phyloP scores from a whole-genome alignment of 441 rosid genomes.

The Gossypium lobatum region DNA sequence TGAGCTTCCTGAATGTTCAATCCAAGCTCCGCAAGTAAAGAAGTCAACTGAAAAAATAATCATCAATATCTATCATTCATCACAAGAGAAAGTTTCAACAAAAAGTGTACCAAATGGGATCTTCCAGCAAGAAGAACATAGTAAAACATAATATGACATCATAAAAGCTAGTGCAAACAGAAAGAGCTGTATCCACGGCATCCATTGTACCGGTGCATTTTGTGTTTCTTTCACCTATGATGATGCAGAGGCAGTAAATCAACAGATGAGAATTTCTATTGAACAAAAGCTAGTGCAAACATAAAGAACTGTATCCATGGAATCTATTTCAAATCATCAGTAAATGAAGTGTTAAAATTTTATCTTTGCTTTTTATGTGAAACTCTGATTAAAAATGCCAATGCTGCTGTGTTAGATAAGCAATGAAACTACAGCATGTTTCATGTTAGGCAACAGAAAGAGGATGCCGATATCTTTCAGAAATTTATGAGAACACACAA shows the following conservation, averaged over 20 bases:
- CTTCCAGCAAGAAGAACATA: neutral
- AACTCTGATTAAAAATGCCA: neutral
- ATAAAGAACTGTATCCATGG: neutral
- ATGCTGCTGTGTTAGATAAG: neutral
- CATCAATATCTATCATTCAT: constrained; percentile 16
- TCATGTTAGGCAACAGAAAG: neutral
- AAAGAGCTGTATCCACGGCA: too few relatives aligned
- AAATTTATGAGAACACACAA: neutral
- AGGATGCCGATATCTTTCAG: neutral
- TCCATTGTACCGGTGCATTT: too few relatives aligned
- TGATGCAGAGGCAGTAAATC: neutral
- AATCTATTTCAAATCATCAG: neutral
- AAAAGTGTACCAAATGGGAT: neutral
- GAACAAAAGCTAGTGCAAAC: neutral
- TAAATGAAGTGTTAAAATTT: neutral
- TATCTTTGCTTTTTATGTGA: neutral
- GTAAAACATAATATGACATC: neutral
- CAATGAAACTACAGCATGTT: neutral
- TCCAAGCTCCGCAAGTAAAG: constrained; percentile 84
- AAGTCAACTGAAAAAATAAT: constrained; percentile 54
- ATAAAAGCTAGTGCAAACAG: neutral
- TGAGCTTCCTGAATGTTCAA: constrained; percentile 93
- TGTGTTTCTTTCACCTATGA: too few relatives aligned
- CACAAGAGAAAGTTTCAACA: neutral
- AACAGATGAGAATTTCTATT: neutral